A percentile compares a stretch with the other conserved stretches of the same genome.
Evolutionary conservation across 2,329 filamentous ascomycete species (phyloP).

Genomic region (Monilinia fructigena): DNA sequence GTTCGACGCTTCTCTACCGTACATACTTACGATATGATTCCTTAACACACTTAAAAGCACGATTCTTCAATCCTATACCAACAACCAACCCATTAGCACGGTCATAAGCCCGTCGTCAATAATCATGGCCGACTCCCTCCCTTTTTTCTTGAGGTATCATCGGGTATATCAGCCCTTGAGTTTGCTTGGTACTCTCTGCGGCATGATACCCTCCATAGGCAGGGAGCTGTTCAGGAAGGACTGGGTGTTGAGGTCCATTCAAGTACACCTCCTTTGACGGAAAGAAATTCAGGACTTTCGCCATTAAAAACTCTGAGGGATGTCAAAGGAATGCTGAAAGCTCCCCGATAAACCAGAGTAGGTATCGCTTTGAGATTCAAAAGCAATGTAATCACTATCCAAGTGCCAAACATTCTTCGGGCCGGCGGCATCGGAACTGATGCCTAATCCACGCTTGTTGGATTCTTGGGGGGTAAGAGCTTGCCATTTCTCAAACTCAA

Average conservation of each 20-base stretch:
- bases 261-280: background rate
- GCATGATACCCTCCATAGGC: background rate
- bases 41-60: background rate
- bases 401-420: background rate
- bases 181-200: background rate
- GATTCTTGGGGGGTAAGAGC: background rate
- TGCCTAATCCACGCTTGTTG: background rate
- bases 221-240: background rate
- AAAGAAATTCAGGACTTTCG: background rate
- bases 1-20: background rate
- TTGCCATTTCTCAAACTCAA: constrained; percentile 2
- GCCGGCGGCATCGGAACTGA: background rate
- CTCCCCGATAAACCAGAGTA: background rate
- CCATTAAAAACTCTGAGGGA: background rate
- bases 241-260: background rate
- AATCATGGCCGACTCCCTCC: background rate
- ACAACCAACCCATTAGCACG: background rate
- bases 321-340: background rate
- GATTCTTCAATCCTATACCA: background rate
- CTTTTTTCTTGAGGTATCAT: background rate
- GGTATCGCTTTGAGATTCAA: background rate
- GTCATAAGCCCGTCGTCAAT: background rate
- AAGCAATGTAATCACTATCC: background rate
- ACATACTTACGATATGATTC: too few species aligned
- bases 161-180: background rate